These are phyloP conservation scores for Zygotorulaspora danielsina DNA, from an alignment of 805 yeast species.

Conservation along the genomic window DNA sequence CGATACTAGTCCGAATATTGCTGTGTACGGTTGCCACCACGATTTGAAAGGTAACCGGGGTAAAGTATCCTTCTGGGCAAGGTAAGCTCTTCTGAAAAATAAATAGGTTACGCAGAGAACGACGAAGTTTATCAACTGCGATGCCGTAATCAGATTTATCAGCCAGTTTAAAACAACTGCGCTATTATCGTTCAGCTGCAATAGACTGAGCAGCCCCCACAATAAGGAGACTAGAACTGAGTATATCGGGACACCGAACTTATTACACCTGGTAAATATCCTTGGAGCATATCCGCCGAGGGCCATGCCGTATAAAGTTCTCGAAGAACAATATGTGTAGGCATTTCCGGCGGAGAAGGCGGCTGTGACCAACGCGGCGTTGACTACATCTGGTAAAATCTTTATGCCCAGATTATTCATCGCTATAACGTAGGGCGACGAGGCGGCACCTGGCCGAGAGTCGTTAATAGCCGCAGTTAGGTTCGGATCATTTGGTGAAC, in stretches of 20 bases:
- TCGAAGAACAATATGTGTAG: constrained; percentile 66
- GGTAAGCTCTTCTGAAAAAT: constrained; percentile 57
- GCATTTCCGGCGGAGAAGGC: constrained; percentile 85
- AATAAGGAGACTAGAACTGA: constrained; percentile 47
- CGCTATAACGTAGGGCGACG: constrained; percentile 80
- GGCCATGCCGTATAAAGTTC: constrained; percentile 66
- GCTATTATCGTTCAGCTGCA: constrained; percentile 58
- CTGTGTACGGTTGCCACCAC: constrained; percentile 57
- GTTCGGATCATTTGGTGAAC: constrained; percentile 63
- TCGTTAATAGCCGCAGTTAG: constrained; percentile 53
- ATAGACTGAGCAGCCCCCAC: constrained; percentile 63
- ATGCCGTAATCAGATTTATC: constrained; percentile 64
- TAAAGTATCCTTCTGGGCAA: constrained; percentile 46
- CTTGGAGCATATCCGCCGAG: constrained; percentile 69
- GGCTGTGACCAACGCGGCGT: constrained; percentile 68
- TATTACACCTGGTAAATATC: constrained; percentile 56
- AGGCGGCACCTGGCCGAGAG: constrained; percentile 70
- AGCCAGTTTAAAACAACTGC: constrained; percentile 68
- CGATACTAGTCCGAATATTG: constrained; percentile 45
- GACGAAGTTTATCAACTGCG: constrained; percentile 59
- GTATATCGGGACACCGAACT: constrained; percentile 65
- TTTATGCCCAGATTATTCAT: constrained; percentile 66
- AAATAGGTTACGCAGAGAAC: constrained; percentile 55
- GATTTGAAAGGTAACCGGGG: constrained; percentile 46
- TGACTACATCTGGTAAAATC: constrained; percentile 71